A percentile compares a stretch with the other conserved stretches of the same genome.
These are phyloP conservation scores for Colletotrichum costaricense DNA, from an alignment of 2,329 filamentous ascomycete species.

Conservation along the genomic window DNA sequence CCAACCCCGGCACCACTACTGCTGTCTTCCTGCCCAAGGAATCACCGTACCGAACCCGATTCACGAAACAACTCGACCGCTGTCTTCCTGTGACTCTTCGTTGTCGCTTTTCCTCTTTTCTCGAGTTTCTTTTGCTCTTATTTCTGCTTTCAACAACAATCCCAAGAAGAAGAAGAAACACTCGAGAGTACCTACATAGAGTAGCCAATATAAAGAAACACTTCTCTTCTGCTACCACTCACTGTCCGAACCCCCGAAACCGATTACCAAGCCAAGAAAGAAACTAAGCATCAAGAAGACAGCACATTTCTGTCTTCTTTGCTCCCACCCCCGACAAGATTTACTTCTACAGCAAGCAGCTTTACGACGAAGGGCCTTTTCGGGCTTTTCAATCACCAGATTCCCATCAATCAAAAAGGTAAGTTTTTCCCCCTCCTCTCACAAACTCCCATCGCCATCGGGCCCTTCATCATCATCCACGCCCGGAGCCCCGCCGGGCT, in stretches of 20 bases:
- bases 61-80: slow-evolving; percentile 13
- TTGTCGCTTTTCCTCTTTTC: slow-evolving; percentile 12
- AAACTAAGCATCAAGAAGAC: slow-evolving; percentile 9
- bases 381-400: neutral
- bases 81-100: slow-evolving; percentile 7
- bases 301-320: slow-evolving; percentile 6
- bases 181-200: slow-evolving; percentile 29
- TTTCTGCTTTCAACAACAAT: neutral
- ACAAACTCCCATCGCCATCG: neutral
- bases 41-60: slow-evolving; percentile 22
- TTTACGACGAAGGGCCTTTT: slow-evolving; percentile 13
- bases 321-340: neutral
- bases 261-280: slow-evolving; percentile 12
- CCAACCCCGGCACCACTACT: slow-evolving; percentile 18
- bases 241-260: slow-evolving; percentile 18
- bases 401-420: neutral
- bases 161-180: neutral
- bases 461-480: neutral
- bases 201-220: slow-evolving; percentile 34
- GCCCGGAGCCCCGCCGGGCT: slow-evolving; percentile 25
- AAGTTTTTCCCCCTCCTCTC: neutral
- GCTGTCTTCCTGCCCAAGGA: slow-evolving; percentile 33
- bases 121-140: slow-evolving; percentile 20
- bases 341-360: slow-evolving; percentile 24
- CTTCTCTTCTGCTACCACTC: slow-evolving; percentile 26